A percentile compares a stretch with the other conserved stretches of the same genome.
Conservation (phyloP, 768 basidiomycete species). For the Kondoa malvinella region DNA sequence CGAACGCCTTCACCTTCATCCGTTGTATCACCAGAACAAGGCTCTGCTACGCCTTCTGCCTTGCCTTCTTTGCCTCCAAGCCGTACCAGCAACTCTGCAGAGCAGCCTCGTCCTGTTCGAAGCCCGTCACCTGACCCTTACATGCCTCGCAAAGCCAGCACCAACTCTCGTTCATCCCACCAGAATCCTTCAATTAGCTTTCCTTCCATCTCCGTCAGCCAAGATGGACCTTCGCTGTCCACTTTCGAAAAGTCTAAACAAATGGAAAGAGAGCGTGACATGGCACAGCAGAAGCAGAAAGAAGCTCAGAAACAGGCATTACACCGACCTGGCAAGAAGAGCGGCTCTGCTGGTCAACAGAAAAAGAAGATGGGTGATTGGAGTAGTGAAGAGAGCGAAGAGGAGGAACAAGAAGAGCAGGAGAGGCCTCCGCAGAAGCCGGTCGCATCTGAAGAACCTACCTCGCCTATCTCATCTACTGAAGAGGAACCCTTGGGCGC, state of each 20-base stretch:
- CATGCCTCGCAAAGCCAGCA: background rate
- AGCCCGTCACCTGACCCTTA: background rate
- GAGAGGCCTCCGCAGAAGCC: slow-evolving; percentile 2
- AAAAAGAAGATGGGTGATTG: slow-evolving; percentile 71
- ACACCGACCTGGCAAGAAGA: slow-evolving; percentile 36
- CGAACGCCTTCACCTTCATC: background rate
- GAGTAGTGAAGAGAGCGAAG: slow-evolving; percentile 48
- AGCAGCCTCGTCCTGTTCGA: background rate
- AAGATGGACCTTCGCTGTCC: background rate
- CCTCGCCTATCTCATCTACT: background rate
- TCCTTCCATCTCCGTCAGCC: background rate
- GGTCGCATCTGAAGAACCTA: background rate
- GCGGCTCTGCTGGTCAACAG: slow-evolving; percentile 30
- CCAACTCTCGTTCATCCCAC: too few relatives aligned
- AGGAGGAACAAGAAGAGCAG: slow-evolving; percentile 23
- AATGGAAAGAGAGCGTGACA: background rate
- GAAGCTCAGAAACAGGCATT: slow-evolving; percentile 51
- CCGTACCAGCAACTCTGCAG: background rate
- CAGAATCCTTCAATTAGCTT: too few relatives aligned
- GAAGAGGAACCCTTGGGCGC: background rate
- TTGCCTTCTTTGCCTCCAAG: background rate
- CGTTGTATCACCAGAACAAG: background rate
- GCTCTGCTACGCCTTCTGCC: background rate
- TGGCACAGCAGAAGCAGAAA: slow-evolving; percentile 30
- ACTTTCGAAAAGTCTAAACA: background rate